Percentiles rank a stretch among this genome's conserved stretches.
Evolutionary conservation across 768 basidiomycete genomes (phyloP).

Genomic region (Bullera alba): DNA sequence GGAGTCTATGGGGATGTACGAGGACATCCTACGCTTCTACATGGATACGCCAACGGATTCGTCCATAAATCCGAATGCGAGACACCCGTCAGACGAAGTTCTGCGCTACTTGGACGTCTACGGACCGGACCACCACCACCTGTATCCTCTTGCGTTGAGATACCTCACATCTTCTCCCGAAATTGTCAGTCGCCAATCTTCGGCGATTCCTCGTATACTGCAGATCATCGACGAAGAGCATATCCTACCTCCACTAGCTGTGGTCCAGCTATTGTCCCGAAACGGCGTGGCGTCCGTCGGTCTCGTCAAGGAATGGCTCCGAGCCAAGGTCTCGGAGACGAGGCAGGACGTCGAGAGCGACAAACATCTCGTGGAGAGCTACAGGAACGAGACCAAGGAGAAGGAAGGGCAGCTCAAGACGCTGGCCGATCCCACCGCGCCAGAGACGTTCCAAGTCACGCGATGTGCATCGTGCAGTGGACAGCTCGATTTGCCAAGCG

Average conservation of each 20-base stretch:
- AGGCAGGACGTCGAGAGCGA: conserved; percentile 73
- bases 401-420: conserved; percentile 77
- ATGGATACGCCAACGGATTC: conserved; percentile 54
- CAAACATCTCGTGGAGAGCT: conserved; percentile 75
- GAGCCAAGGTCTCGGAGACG: conserved; percentile 65
- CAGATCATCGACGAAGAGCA: conserved; percentile 70
- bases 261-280: conserved; percentile 79
- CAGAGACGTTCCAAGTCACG: conserved; percentile 88
- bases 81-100: conserved; percentile 54
- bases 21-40: conserved; percentile 88
- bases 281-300: conserved; percentile 88
- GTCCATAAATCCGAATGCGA: conserved; percentile 8
- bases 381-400: conserved; percentile 70
- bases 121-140: conserved; percentile 61
- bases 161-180: conserved; percentile 79
- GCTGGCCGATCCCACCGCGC: conserved; percentile 67
- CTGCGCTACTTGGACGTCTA: conserved; percentile 68
- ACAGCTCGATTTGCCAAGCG: conserved; percentile 81
- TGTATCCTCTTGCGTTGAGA: conserved; percentile 80
- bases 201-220: conserved; percentile 65
- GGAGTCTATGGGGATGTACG: conserved; percentile 93
- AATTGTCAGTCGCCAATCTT: conserved; percentile 62
- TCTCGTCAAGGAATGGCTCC: conserved; percentile 83
- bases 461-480: conserved; percentile 83
- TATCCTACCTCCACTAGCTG: conserved; percentile 81